These are phyloP conservation scores for Stagonosporopsis tanaceti DNA, from an alignment of 2,329 filamentous ascomycete genomes.

Conservation along the genomic window DNA sequence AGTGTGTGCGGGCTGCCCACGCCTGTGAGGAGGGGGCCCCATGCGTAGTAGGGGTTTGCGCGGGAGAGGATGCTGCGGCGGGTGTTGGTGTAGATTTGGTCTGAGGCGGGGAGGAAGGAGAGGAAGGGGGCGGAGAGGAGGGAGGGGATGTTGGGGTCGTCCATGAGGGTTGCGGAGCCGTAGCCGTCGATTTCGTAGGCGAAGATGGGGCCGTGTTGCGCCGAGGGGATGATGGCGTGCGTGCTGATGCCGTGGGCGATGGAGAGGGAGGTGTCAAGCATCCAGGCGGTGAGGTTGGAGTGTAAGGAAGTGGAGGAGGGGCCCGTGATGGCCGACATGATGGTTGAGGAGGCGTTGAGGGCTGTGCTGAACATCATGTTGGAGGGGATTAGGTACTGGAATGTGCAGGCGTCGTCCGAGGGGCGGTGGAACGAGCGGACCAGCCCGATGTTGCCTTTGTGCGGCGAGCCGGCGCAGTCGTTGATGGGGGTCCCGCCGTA, in stretches of 20 bases:
- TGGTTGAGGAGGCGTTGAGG: constrained; percentile 61
- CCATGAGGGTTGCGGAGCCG: constrained; percentile 66
- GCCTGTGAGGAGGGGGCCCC: constrained; percentile 54
- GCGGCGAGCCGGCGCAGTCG: constrained; percentile 59
- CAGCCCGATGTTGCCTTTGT: constrained; percentile 57
- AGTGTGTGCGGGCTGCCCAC: constrained; percentile 58
- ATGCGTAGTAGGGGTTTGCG: constrained; percentile 58
- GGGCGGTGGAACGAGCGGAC: constrained; percentile 59
- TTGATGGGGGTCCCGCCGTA: constrained; percentile 60
- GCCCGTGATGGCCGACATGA: constrained; percentile 55
- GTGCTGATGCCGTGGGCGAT: constrained; percentile 55
- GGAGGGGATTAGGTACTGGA: constrained; percentile 58
- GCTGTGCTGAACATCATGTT: constrained; percentile 78
- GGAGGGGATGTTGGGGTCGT: constrained; percentile 75
- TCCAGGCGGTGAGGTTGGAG: constrained; percentile 61
- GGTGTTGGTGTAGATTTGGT: constrained; percentile 56
- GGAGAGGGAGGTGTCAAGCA: constrained; percentile 62
- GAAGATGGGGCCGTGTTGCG: constrained; percentile 51
- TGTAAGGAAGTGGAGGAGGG: constrained; percentile 52
- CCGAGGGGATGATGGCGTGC: constrained; percentile 51
- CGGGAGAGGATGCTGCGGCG: constrained; percentile 53
- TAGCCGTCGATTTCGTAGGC: constrained; percentile 60
- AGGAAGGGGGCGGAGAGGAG: constrained; percentile 71
- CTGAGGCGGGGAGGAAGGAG: constrained; percentile 57
- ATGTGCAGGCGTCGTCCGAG: constrained; percentile 59